These are phyloP conservation scores for Nitzschia sp. DNA, from an alignment of 108 stramenopile genomes.

Conservation along the genomic window DNA sequence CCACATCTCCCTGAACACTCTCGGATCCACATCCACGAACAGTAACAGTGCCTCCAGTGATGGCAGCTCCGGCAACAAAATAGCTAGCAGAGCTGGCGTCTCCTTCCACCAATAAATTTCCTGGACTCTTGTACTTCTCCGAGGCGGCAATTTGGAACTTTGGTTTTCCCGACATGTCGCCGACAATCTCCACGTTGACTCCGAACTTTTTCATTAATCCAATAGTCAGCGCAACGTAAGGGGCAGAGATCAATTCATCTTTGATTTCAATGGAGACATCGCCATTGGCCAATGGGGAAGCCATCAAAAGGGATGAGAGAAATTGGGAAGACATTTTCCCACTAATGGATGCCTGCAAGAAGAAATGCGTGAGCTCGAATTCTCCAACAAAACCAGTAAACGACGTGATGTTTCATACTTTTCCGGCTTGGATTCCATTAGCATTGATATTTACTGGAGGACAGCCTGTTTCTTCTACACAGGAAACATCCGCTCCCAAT, in stretches of 20 bases:
- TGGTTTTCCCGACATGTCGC: constrained; percentile 74
- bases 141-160: constrained; percentile 61
- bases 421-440: constrained; percentile 60
- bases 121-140: constrained; percentile 71
- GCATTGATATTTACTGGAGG: constrained; percentile 90
- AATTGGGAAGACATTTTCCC: constrained; percentile 98
- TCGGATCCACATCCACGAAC: constrained; percentile 89
- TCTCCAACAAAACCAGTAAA: background rate
- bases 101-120: constrained; percentile 88
- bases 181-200: constrained; percentile 66
- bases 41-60: constrained; percentile 92
- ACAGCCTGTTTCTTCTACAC: constrained; percentile 88
- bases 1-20: constrained; percentile 94
- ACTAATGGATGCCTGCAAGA: constrained; percentile 67
- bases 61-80: constrained; percentile 96
- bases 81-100: constrained; percentile 96
- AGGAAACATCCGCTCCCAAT: constrained; percentile 89
- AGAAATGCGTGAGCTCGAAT: background rate
- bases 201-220: constrained; percentile 96
- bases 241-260: constrained; percentile 94
- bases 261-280: constrained; percentile 87
- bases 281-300: constrained; percentile 78
- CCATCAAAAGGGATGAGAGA: constrained; percentile 93
- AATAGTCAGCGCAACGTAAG: constrained; percentile 95
- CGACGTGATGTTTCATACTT: constrained; percentile 31